These are phyloP conservation scores for Myxozyma kluyveri DNA, from an alignment of 805 yeast species.

Conservation along the genomic window DNA sequence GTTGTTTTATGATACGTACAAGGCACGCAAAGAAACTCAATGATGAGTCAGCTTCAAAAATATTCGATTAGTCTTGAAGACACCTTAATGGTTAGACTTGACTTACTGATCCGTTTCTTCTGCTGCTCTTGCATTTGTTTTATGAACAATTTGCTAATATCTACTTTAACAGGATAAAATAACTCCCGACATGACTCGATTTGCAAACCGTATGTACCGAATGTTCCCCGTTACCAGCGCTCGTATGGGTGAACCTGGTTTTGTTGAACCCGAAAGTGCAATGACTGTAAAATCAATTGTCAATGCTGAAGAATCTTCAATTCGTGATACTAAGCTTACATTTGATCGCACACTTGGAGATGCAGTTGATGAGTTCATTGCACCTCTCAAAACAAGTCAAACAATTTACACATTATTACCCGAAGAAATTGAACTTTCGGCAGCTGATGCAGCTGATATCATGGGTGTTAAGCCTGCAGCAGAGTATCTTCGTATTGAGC, in stretches of 20 bases:
- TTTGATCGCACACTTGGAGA: not conserved
- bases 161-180: constrained; percentile 45
- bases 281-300: too few species aligned
- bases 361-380: constrained; percentile 26
- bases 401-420: constrained; percentile 96
- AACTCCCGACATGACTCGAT: constrained; percentile 54
- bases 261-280: constrained; percentile 4
- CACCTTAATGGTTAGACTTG: constrained; percentile 53
- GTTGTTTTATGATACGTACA: too few species aligned
- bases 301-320: not conserved
- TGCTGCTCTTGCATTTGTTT: not conserved
- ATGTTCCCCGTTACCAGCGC: constrained; percentile 69
- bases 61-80: constrained; percentile 80
- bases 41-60: constrained; percentile 19
- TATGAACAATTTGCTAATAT: not conserved
- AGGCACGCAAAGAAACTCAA: too few species aligned
- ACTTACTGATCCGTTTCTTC: constrained; percentile 39
- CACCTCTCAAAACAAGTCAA: constrained; percentile 62
- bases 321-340: not conserved
- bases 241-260: constrained; percentile 28
- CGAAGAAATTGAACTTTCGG: constrained; percentile 93
- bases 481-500: constrained; percentile 54
- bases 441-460: constrained; percentile 86
- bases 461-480: constrained; percentile 86
- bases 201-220: constrained; percentile 62